Evolutionary conservation across 2,329 filamentous ascomycete genomes (phyloP), one percentile per base, ranked within the genome.

Genomic region (Ophiocordyceps unilateralis): DNA sequence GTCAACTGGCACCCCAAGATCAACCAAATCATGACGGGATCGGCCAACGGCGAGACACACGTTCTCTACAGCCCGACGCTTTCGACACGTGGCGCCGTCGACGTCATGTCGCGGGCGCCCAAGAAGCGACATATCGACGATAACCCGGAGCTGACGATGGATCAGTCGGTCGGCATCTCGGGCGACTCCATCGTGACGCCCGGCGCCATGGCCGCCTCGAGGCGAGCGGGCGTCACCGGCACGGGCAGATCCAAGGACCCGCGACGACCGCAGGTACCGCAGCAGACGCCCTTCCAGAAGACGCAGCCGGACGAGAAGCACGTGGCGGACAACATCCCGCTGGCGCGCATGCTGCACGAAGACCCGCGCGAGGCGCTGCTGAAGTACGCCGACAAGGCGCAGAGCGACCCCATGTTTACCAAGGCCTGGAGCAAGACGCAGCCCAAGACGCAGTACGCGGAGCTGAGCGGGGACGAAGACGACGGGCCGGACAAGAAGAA

Each of bases 41-140:
- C 89, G 39, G 86, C 86, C 42, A 94, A 95, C 55, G 79, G 81
- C 44, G 83, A 93, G 60, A 87, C 83, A 0, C 89, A 88, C 54
- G 74, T 96, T 37, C 78, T 98, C 40, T 98, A 91, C 66, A 89
- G 83, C 55, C 91, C 91, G 2, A 75, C 69, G n/a, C 79, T 78
- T 51, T 98, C 91, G 20, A 72, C 59, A 12, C 79, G 78, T 47
- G 91, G 91, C 45, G 91, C 88, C 4, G 79, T 87, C 44, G 78
- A 85, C 46, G 83, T 96, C 50, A 87, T 98, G 78, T 88, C 83
- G 47, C 84, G 86, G 54, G 87, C 87, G 0, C 88, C 91, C 3
- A 96, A 98, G 66, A 88, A 86, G 53, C 81, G 89, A 2, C 89
- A 98, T 58, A 78, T 98, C 46, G 91, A 98, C 58, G 91, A 98